phyloP scores from a whole-genome alignment of 192 early-diverging fungal species.

The Rhizophagus clarus region DNA sequence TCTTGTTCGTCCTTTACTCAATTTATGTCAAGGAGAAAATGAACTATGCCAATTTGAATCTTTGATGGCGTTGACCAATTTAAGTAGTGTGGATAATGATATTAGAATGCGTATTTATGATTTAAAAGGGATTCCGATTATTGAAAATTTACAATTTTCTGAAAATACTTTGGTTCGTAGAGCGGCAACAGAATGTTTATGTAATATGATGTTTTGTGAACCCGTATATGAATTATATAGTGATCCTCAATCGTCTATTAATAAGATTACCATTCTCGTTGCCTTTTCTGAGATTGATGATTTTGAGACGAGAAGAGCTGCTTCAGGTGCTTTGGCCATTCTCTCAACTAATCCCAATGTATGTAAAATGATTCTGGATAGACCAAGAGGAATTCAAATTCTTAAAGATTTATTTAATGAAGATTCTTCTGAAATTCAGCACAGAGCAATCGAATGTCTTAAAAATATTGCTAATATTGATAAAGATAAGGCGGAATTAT shows the following conservation, averaged over 20 bases:
- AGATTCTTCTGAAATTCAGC: conserved; percentile 63
- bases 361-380: conserved; percentile 57
- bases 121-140: conserved; percentile 62
- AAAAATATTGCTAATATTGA: conserved; percentile 62
- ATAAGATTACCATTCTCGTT: conserved; percentile 76
- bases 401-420: conserved; percentile 55
- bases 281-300: conserved; percentile 90
- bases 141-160: conserved; percentile 83
- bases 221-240: conserved; percentile 81
- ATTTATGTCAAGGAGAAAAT: conserved; percentile 59
- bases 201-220: conserved; percentile 89
- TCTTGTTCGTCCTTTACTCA: conserved; percentile 71
- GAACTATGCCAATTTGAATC: conserved; percentile 85
- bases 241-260: conserved; percentile 46
- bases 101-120: conserved; percentile 63
- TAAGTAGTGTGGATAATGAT: conserved; percentile 74
- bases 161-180: conserved; percentile 77
- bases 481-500: conserved; percentile 46
- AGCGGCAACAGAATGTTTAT: conserved; percentile 88
- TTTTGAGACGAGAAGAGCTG: conserved; percentile 77
- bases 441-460: conserved; percentile 71
- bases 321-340: conserved; percentile 85
- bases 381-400: conserved; percentile 58
- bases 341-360: conserved; percentile 59
- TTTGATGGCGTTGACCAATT: conserved; percentile 91